Conservation (phyloP, 2,329 filamentous ascomycete genomes). For the Aspergillus aculeatinus region DNA sequence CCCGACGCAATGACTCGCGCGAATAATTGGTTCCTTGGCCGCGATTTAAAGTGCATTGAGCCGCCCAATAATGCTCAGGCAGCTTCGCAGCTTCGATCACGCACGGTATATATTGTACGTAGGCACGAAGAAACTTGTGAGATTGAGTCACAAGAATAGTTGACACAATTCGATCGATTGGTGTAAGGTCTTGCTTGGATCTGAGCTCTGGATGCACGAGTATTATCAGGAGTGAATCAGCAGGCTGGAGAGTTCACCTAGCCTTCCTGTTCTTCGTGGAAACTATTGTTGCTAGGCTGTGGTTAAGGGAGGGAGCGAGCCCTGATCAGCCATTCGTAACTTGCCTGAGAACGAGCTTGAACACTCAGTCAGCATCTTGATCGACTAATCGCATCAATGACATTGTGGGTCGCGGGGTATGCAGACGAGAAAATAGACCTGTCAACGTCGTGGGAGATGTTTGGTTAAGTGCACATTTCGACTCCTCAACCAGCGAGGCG, state of each 20-base stretch:
- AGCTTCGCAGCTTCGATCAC: not conserved
- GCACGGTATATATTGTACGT: not conserved
- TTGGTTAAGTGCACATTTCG: too few relatives aligned
- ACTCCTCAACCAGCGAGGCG: conserved; percentile 7
- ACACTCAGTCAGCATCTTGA: too few relatives aligned
- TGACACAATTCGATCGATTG: too few relatives aligned
- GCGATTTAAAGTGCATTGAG: not conserved
- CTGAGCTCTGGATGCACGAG: too few relatives aligned
- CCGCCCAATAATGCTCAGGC: not conserved
- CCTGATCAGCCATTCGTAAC: too few relatives aligned
- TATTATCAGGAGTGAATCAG: too few relatives aligned
- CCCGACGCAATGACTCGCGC: not conserved
- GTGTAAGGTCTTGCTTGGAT: too few relatives aligned
- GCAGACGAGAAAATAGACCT: not conserved
- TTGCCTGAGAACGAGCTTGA: too few relatives aligned
- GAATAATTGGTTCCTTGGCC: not conserved
- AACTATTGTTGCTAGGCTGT: too few relatives aligned
- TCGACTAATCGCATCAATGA: not conserved
- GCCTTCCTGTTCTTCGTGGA: too few relatives aligned
- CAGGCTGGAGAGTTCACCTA: too few relatives aligned
- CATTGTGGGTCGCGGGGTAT: not conserved
- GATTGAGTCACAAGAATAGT: not conserved
- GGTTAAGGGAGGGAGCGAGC: too few relatives aligned
- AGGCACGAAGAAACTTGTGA: not conserved
- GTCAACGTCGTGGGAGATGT: not conserved